Evolutionary conservation across 306 rosid species (phyloP).

Genomic region (Amphicarpaea edgeworthii): DNA sequence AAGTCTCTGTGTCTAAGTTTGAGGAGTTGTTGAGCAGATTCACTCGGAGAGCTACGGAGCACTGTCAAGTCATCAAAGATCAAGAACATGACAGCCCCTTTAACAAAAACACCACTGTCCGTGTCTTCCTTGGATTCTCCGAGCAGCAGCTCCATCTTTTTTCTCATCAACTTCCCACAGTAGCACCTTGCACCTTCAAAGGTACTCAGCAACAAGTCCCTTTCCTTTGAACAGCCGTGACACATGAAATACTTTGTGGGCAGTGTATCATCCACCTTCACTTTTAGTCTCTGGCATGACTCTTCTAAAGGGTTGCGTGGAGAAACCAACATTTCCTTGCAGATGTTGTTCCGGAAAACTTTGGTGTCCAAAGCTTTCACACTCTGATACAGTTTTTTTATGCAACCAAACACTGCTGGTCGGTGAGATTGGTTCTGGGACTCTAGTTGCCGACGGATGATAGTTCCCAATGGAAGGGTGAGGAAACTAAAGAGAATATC

Average conservation of each 20-base stretch:
- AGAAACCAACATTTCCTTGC: constrained; percentile 1
- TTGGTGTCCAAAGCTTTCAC: neutral
- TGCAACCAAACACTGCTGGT: neutral
- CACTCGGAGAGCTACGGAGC: neutral
- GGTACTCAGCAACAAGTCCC: neutral
- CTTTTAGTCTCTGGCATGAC: neutral
- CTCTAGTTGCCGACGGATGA: neutral
- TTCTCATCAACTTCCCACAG: neutral
- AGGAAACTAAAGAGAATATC: neutral
- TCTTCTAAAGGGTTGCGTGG: neutral
- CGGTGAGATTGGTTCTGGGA: neutral
- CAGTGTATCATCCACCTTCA: too few species aligned
- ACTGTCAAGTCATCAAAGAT: constrained; percentile 8
- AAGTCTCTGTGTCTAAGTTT: neutral
- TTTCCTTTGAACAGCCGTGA: neutral
- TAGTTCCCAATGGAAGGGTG: neutral
- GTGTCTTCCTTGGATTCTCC: neutral
- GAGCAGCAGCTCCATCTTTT: neutral
- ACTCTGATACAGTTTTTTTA: neutral
- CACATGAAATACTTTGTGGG: too few species aligned
- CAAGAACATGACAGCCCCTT: neutral
- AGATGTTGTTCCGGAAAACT: neutral
- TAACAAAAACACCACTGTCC: neutral
- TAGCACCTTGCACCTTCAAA: neutral
- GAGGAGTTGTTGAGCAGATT: neutral